phyloP scores from a whole-genome alignment of 345 rosid species.

The Rubroshorea leprosula region DNA sequence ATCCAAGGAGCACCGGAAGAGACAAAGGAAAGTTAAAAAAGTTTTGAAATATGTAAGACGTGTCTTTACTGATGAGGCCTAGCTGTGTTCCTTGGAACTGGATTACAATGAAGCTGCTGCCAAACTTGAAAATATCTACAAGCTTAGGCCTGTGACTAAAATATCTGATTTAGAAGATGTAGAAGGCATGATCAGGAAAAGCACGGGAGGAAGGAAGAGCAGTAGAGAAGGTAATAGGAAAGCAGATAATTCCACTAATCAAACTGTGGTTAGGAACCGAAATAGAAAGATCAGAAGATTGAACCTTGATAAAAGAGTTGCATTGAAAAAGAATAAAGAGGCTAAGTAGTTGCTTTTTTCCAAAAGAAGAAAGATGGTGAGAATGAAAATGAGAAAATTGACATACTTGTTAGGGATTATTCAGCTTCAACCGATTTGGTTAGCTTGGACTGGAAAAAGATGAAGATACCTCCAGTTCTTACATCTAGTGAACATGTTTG shows the following conservation, averaged over 20 bases:
- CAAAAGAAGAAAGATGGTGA: slow-evolving; percentile 21
- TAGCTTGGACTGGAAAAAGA: slow-evolving; percentile 90
- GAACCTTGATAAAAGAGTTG: slow-evolving; percentile 63
- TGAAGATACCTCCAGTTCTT: slow-evolving; percentile 96
- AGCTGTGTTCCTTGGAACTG: slow-evolving; percentile 35
- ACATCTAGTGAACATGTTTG: slow-evolving; percentile 69
- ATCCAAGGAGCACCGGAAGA: slow-evolving; percentile 32
- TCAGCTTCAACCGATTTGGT: slow-evolving; percentile 63
- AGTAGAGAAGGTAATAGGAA: slow-evolving; percentile 28
- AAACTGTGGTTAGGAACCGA: slow-evolving; percentile 40
- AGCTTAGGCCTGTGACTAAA: slow-evolving; percentile 54
- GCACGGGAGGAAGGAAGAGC: slow-evolving; percentile 39
- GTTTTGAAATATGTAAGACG: slow-evolving; percentile 23
- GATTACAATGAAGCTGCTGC: slow-evolving; percentile 94
- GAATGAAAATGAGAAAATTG: slow-evolving; percentile 57
- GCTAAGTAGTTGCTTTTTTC: slow-evolving; percentile 17
- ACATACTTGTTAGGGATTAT: slow-evolving; percentile 65
- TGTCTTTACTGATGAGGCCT: slow-evolving; percentile 30
- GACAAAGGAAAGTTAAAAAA: slow-evolving; percentile 37
- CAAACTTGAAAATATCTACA: slow-evolving; percentile 73
- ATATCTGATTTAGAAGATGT: slow-evolving; percentile 34
- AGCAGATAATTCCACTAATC: slow-evolving; percentile 12
- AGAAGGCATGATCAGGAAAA: slow-evolving; percentile 22
- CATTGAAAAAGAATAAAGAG: slow-evolving; percentile 38
- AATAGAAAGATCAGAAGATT: slow-evolving; percentile 48